Evolutionary conservation across 1,139 yeast species (phyloP), one percentile per base, ranked within the genome.

Genomic region (Arxiozyma bovina): DNA sequence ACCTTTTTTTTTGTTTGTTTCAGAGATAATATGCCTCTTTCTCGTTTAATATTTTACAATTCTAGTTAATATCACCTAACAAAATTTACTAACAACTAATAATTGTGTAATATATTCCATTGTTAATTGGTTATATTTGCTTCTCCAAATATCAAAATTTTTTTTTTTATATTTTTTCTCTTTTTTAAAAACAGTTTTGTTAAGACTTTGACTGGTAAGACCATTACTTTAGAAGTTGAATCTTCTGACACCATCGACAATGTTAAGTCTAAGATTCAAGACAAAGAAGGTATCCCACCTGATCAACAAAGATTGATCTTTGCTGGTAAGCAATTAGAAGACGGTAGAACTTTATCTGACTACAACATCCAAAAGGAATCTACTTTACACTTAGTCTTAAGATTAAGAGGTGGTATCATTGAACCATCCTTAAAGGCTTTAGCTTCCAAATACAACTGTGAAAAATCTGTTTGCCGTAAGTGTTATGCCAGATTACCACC

Each of bases 401-500:
- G 95, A 80, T 83, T 87, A 74, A 87, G 95, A 82, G 95, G 95
- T 81, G 89, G 90, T 80, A 89, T 91, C 82, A 93, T 93, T 77
- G 99, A 93, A 84, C 99, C 99, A 80, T 91, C 98, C 72, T 86
- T 93, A 75, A 93, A 91, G 83, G 96, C 95, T 72, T 86, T 93
- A 75, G 99, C 99, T 77, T 89, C 97, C 76, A 93, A 93, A 82
- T 93, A 87, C 90, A 93, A 93, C 96, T 93, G 98, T 85, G 99
- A 93, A 70, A 93, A 93, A 82, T 78, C 96, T 70, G 93, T 93
- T 77, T 93, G 99, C 85, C 96, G 99, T 82, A 88, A 90, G 79
- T 93, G 99, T 84, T 93, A 93, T 86, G 98, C 99, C 73, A 94
- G 99, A 85, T 90, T 93, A 76, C 99, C 99, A 75, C 97, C 99